Evolutionary conservation across 192 early-diverging fungal species (phyloP), one percentile per base, ranked within the genome.

Genomic region (Gonapodya sp.): DNA sequence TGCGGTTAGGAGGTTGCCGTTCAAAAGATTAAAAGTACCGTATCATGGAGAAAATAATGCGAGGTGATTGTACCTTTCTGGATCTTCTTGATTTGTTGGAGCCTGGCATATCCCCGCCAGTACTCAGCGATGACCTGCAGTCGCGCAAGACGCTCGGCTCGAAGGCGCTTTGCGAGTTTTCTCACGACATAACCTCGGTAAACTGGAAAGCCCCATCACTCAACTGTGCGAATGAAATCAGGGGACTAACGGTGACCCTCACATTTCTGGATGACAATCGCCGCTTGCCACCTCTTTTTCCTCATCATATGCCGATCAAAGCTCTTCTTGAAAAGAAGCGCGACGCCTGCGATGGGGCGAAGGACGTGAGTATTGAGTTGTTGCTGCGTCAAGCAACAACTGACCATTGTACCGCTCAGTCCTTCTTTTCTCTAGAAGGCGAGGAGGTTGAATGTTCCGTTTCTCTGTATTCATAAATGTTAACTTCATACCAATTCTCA

Each of bases 321-420:
- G 74, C 36, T 31, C 82, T 24, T 82, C 84, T 35, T 86, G 80
- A 86, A 89, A 95, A n/a, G 87, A 82, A 32, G 84, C 86, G 79
- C 90, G 89, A 80, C 90, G 86, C 79, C 95, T 85, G 79, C 87
- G 89, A 31, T 93, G 85, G 18, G 93, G 90, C 82, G 94, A 91
- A 82, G 96, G 94, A 86, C 96, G 94, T 85, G 97, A 96, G 82
- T 98, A 93, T 78, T 95, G 73, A 1, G n/a, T n/a, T n/a, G n/a
- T n/a, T n/a, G n/a, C n/a, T n/a, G n/a, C n/a, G n/a, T n/a, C n/a
- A n/a, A n/a, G n/a, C n/a, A n/a, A 94, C 91, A 36, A 95, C 96
- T 94, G 94, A 18, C 86, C 86, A 34, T 93, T 93, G 81, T 95
- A 87, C 32, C 94, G 88, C 81, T 96, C 95, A 1, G 94, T 87